Evolutionary conservation across 2,329 filamentous ascomycete species (phyloP).

Genomic region (Aureobasidium sp.): DNA sequence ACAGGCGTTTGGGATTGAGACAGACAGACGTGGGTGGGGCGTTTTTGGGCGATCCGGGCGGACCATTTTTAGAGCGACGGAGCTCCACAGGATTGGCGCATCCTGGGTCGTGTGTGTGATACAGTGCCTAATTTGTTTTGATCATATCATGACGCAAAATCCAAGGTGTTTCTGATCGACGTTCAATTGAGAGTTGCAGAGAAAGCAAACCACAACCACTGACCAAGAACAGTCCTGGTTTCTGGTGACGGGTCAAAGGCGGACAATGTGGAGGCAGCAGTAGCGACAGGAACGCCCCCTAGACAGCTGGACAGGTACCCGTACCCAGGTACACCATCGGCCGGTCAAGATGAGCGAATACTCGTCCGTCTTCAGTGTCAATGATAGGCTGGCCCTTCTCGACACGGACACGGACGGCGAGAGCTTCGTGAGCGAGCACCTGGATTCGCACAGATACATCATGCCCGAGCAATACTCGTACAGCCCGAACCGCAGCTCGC

Average conservation of each 20-base stretch:
- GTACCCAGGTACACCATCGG: background rate
- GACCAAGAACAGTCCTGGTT: background rate
- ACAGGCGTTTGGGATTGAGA: conserved; percentile 13
- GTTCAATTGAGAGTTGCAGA: background rate
- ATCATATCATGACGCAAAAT: conserved; percentile 1
- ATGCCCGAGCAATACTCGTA: conserved; percentile 56
- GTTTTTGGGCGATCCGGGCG: background rate
- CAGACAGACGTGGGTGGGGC: background rate
- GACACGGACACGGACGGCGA: conserved; percentile 39
- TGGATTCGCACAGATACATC: conserved; percentile 67
- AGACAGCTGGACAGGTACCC: background rate
- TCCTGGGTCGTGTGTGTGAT: background rate
- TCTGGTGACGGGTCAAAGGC: background rate
- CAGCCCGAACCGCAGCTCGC: conserved; percentile 25
- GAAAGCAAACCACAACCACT: background rate
- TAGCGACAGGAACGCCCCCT: conserved; percentile 6
- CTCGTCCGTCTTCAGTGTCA: conserved; percentile 45
- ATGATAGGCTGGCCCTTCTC: conserved; percentile 47
- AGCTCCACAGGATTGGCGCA: conserved; percentile 7
- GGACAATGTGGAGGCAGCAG: conserved; percentile 15
- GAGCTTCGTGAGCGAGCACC: conserved; percentile 33
- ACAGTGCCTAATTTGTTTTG: background rate
- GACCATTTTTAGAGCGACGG: background rate
- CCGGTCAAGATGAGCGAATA: conserved; percentile 33
- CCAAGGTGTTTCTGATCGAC: background rate